A percentile compares a stretch with the other conserved stretches of the same genome.
Evolutionary conservation across 345 rosid genomes (phyloP).

Genomic region (Populus ilicifolia): DNA sequence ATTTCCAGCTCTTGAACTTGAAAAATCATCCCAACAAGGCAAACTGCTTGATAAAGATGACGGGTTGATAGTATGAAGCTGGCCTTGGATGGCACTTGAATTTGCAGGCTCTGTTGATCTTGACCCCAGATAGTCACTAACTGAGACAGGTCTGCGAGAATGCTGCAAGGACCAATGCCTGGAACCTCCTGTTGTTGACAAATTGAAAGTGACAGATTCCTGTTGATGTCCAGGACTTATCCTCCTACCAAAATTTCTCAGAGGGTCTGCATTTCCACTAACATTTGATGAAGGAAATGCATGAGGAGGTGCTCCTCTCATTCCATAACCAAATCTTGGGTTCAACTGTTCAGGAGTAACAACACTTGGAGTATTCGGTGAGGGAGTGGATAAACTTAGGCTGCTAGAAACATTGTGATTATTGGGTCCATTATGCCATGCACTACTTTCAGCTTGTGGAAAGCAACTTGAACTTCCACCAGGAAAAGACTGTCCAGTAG

Average conservation of each 20-base stretch:
- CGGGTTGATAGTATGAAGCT: slow-evolving; percentile 37
- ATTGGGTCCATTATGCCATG: slow-evolving; percentile 35
- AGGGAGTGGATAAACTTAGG: slow-evolving; percentile 56
- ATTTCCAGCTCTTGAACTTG: slow-evolving; percentile 44
- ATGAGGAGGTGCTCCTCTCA: slow-evolving; percentile 43
- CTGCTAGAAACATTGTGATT: slow-evolving; percentile 50
- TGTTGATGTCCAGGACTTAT: slow-evolving; percentile 45
- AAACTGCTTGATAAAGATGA: slow-evolving; percentile 49
- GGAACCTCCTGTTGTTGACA: slow-evolving; percentile 41
- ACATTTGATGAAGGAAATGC: slow-evolving; percentile 42
- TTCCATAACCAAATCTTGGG: slow-evolving; percentile 46
- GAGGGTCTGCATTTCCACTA: slow-evolving; percentile 31
- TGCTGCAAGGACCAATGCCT: slow-evolving; percentile 41
- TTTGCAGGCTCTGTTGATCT: slow-evolving; percentile 41
- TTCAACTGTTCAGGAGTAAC: slow-evolving; percentile 41
- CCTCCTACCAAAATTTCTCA: slow-evolving; percentile 47
- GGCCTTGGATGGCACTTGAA: slow-evolving; percentile 40
- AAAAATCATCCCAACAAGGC: slow-evolving; percentile 50
- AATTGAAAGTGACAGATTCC: slow-evolving; percentile 43
- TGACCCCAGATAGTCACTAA: slow-evolving; percentile 41
- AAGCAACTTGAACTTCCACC: slow-evolving; percentile 49
- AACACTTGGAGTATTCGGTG: slow-evolving; percentile 36
- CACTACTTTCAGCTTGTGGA: slow-evolving; percentile 46
- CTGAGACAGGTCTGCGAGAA: slow-evolving; percentile 37
- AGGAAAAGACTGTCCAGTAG: slow-evolving; percentile 53